phyloP scores from a whole-genome alignment of 2,329 filamentous ascomycete genomes.

The Sporothrix pallida region DNA sequence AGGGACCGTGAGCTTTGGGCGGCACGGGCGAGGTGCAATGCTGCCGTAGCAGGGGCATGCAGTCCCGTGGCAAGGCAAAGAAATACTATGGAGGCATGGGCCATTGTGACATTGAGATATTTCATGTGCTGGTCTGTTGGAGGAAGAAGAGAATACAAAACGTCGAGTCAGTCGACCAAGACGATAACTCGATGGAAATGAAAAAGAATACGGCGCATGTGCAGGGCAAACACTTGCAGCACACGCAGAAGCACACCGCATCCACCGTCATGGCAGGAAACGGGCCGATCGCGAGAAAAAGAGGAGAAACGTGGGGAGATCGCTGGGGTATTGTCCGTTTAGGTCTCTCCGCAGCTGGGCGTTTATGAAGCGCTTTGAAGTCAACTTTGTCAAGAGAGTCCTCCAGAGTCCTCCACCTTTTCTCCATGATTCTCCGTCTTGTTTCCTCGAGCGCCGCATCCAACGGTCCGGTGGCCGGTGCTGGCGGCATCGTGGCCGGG shows the following conservation, averaged over 20 bases:
- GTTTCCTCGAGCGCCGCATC: background rate
- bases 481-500: constrained; percentile 11
- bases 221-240: background rate
- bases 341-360: background rate
- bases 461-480: background rate
- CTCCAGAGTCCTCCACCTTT: too few species aligned
- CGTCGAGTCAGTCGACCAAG: too few species aligned
- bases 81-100: too few species aligned
- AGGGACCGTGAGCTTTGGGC: background rate
- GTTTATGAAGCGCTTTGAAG: background rate
- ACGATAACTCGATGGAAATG: background rate
- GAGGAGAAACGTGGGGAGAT: constrained; percentile 24
- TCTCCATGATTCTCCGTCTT: background rate
- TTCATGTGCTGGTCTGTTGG: too few species aligned
- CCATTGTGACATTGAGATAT: too few species aligned
- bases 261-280: constrained; percentile 23
- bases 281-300: constrained; percentile 29
- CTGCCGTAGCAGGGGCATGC: constrained; percentile 4
- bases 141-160: background rate
- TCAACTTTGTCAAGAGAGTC: too few species aligned
- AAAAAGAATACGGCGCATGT: background rate
- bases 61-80: background rate
- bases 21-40: constrained; percentile 9
- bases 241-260: background rate
- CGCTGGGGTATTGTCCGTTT: background rate